Base-by-base conservation (phyloP, 345 rosid genomes). In the Salix exigua region DNA sequence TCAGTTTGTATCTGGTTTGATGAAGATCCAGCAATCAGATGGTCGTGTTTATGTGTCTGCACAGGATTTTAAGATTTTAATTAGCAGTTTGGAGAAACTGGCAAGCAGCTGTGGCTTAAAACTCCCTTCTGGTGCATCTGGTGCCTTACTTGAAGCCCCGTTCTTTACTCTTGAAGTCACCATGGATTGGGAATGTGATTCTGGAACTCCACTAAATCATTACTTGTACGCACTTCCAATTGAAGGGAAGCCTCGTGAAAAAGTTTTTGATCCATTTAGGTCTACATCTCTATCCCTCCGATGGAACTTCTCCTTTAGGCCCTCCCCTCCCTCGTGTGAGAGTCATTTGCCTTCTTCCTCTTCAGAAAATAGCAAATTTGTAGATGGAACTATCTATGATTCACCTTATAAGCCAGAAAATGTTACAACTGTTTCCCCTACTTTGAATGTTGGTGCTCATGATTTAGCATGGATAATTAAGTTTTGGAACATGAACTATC, bases 21-120 rank as follows among this genome's bases (percentile, higher is more conserved):
- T 96, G 92, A 97, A 96, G 83, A 88, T 96, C 73, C 88, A 90
- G 86, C 97, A 96, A 85, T 92, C 97, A 81, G 98, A 93, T 88
- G 97, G 99, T 26, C 90, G 92, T 75, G 84, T 96, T 48, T 83
- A 82, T 85, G 80, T 90, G 81, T 89, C 89, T 82, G 88, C 97
- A 38, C 86, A 86, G 82, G 90, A 94, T 80, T 96, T 96, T 75
- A 96, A 89, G 85, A 83, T 93, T 73, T 85, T 86, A 44, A 33
- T 88, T 81, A 96, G 97, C 92, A 94, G 98, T 81, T 85, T 93
- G 71, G 97, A 96, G 87, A 92, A 91, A 85, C 84, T 93, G 87
- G 89, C 88, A 48, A 87, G 85, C 72, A 85, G 83, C 30, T 88
- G 87, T 46, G 83, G 87, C 82, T 82, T 89, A 75, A 93, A 88